A percentile compares a stretch with the other conserved stretches of the same genome.
These are phyloP conservation scores for Penicillium brasilianum DNA, from an alignment of 2,329 filamentous ascomycete species.

Conservation along the genomic window DNA sequence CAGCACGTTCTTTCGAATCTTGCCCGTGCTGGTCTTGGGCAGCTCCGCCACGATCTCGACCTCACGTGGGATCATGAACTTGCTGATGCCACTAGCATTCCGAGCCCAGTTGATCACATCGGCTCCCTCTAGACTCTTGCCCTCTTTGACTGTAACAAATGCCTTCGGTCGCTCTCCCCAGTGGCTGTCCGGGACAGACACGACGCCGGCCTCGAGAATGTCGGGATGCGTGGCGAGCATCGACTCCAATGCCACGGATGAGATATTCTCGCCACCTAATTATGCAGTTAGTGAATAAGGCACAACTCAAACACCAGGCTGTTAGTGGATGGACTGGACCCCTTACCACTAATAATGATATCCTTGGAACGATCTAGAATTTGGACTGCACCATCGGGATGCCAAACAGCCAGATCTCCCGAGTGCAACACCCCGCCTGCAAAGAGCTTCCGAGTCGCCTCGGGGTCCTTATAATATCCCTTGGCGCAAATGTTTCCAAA, in stretches of 20 bases:
- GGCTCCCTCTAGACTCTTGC: constrained; percentile 63
- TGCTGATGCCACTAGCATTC: constrained; percentile 77
- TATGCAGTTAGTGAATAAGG: constrained; percentile 4
- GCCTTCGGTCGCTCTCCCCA: constrained; percentile 98
- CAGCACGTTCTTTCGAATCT: constrained; percentile 93
- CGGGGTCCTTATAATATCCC: constrained; percentile 88
- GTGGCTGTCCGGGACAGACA: constrained; percentile 82
- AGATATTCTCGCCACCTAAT: constrained; percentile 93
- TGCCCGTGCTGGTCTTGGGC: constrained; percentile 96
- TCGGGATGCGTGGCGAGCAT: constrained; percentile 88
- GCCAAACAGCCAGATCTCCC: constrained; percentile 91
- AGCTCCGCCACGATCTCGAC: constrained; percentile 82
- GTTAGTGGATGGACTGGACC: no score
- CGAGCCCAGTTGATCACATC: constrained; percentile 88
- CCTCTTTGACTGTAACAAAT: constrained; percentile 79
- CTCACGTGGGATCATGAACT: constrained; percentile 81
- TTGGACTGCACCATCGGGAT: constrained; percentile 86
- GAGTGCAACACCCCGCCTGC: constrained; percentile 84
- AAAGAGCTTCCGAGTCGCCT: constrained; percentile 85
- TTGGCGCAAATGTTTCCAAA: constrained; percentile 88
- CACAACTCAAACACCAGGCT: background rate
- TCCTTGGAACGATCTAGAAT: constrained; percentile 95
- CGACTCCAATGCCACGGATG: constrained; percentile 86
- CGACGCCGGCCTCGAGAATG: constrained; percentile 88
- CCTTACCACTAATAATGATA: constrained; percentile 90